Evolutionary conservation across 768 basidiomycete genomes (phyloP).

Genomic region (Coprinopsis strossmayeri): DNA sequence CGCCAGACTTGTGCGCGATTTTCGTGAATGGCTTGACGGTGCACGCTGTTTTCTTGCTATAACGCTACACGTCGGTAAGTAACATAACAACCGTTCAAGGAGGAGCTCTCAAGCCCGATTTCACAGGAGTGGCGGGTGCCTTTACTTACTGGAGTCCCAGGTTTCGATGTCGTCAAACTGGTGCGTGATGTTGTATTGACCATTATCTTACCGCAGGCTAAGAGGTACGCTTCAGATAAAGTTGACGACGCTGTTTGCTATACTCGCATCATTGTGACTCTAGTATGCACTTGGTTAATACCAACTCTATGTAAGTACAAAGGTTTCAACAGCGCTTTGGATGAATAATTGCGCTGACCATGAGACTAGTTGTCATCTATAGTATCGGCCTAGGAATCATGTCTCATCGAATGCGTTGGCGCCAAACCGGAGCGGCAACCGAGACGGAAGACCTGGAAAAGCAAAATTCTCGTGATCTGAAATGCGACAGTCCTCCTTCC

Average conservation of each 20-base stretch:
- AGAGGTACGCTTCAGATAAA: no score
- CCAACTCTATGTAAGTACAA: slow-evolving; percentile 21
- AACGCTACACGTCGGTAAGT: slow-evolving; percentile 16
- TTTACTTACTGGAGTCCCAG: slow-evolving; percentile 17
- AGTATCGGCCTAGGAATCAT: not conserved
- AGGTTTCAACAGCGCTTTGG: no score
- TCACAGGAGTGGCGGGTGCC: slow-evolving; percentile 17
- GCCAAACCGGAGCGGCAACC: not conserved
- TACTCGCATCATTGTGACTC: slow-evolving; percentile 16
- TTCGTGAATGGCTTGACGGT: slow-evolving; percentile 25
- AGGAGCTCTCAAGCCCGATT: not conserved
- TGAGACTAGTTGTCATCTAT: not conserved
- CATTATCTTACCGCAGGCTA: no score
- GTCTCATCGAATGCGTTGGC: not conserved
- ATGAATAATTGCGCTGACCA: no score
- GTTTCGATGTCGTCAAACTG: slow-evolving; percentile 17
- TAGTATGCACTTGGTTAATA: slow-evolving; percentile 21
- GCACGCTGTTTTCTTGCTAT: slow-evolving; percentile 21
- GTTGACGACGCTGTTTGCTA: slow-evolving; percentile 18
- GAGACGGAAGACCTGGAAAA: not conserved
- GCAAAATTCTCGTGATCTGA: not conserved
- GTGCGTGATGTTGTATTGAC: slow-evolving; percentile 14
- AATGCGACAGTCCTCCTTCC: no score
- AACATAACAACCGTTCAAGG: not conserved
- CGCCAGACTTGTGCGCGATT: slow-evolving; percentile 10